Evolutionary conservation across 2,329 filamentous ascomycete species (phyloP).

Genomic region (Venturia oleaginea): DNA sequence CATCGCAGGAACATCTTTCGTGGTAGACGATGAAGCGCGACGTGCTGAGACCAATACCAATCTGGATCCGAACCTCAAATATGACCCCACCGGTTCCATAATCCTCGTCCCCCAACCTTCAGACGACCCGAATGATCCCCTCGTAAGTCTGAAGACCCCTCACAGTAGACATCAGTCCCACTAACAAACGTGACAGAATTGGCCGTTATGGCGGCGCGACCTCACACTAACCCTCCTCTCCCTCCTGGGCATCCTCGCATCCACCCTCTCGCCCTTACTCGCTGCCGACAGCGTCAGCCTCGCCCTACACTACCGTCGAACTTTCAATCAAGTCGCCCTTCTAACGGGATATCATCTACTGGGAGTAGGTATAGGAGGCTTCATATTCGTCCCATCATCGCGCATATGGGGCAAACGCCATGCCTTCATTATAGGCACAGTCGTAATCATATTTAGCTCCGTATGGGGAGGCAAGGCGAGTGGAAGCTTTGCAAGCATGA

Average conservation of each 20-base stretch:
- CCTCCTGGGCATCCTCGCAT: conserved; percentile 71
- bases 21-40: conserved; percentile 24
- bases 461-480: conserved; percentile 68
- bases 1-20: conserved; percentile 33
- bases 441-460: conserved; percentile 64
- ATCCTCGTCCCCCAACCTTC: conserved; percentile 86
- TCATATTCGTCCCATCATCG: conserved; percentile 79
- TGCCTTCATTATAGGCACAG: conserved; percentile 67
- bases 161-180: neutral
- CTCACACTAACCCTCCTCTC: conserved; percentile 70
- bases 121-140: conserved; percentile 81
- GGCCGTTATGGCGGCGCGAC: conserved; percentile 81
- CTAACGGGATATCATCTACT: conserved; percentile 82
- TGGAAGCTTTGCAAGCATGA: conserved; percentile 59
- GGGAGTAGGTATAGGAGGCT: conserved; percentile 70
- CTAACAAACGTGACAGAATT: conserved; percentile 46
- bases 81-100: conserved; percentile 57
- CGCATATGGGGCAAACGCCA: conserved; percentile 91
- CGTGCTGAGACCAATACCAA: conserved; percentile 22
- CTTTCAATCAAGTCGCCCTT: conserved; percentile 68
- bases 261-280: conserved; percentile 75
- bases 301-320: conserved; percentile 52
- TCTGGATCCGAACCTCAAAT: conserved; percentile 51
- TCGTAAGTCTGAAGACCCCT: conserved; percentile 40
- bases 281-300: conserved; percentile 81